Evolutionary conservation across 129 eudicot species (phyloP).

Genomic region (Ambrosia trifida): DNA sequence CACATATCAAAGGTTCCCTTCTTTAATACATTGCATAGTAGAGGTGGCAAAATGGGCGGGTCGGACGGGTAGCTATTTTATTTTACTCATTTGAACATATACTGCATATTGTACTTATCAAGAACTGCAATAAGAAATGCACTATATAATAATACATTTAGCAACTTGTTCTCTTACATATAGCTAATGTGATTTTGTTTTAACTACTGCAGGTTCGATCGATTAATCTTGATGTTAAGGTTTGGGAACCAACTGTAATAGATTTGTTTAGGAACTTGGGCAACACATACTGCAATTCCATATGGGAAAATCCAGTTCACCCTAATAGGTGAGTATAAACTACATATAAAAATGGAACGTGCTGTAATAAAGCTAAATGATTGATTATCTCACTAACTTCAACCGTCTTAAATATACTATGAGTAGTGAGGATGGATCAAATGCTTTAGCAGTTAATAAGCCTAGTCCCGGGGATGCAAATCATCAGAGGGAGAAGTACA

Average conservation of each 20-base stretch:
- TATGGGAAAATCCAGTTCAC: constrained; percentile 75
- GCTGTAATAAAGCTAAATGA: constrained; percentile 4
- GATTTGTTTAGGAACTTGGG: constrained; percentile 76
- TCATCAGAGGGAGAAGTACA: constrained; percentile 73
- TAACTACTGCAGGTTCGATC: constrained; percentile 71
- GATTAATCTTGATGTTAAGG: constrained; percentile 84
- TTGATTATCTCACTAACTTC: constrained; percentile 20
- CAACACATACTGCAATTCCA: constrained; percentile 73
- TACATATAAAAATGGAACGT: constrained; percentile 11
- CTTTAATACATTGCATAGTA: background rate
- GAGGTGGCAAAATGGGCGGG: background rate
- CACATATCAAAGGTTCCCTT: constrained; percentile 85
- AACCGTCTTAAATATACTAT: constrained; percentile 18
- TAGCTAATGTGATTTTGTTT: constrained; percentile 2
- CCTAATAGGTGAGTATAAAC: constrained; percentile 43
- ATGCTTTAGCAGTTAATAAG: constrained; percentile 43
- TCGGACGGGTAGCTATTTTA: background rate
- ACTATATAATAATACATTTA: no score
- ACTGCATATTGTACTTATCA: background rate
- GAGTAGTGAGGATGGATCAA: constrained; percentile 45
- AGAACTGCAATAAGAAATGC: background rate
- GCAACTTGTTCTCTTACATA: background rate
- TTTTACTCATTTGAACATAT: background rate
- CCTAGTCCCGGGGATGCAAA: constrained; percentile 61
- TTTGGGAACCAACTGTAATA: constrained; percentile 88